Evolutionary conservation across 805 yeast genomes (phyloP), one percentile per base, ranked within the genome.

Genomic region (Metschnikowia vanudenii): DNA sequence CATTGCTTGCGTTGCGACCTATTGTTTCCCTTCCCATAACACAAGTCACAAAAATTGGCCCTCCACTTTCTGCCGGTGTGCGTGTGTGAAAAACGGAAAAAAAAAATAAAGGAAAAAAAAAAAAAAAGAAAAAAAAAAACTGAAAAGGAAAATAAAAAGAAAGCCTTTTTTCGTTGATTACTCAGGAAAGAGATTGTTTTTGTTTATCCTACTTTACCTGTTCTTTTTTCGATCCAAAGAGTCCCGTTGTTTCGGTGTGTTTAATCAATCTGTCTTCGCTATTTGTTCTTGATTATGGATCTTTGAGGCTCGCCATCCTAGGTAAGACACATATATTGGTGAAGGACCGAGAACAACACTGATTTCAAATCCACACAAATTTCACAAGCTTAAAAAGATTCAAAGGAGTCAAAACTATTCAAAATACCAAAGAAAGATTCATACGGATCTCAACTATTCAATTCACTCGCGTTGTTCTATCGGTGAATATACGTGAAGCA

Each of bases 291-390:
- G 37, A 43, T 14, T 30, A 45, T 45, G 48, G 48, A 30, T 20
- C 44, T 45, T 36, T 45, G 34, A 31, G 43, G 14, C 48, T 45
- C 40, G 22, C 48, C 48, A 31, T 12, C 26, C 13, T 20, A 39
- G 48, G 48, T 45, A 45, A 36, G 44, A 45, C 48, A 30, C 39
- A 39, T 20, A 31, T 35, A 42, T 39, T 39, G 40, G 47, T 44
- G 47, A 44, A 34, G 26, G 19, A 44, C 38, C 13, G 31, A 29
- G 14, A 29, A 9, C 4, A n/a, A 4, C 13, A n/a, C 31, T n/a
- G 14, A 29, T 29, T 12, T 29, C 31, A 29, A 37, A 44, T 19
- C 29, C 17, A 3, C 16, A 29, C 4, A 14, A 30, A 28, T 3
- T 2, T 28, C 30, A 18, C 29, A 14, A 14, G 30, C 29, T 28